phyloP scores from a whole-genome alignment of 2,329 filamentous ascomycete genomes.

The Fusarium ramigenum region DNA sequence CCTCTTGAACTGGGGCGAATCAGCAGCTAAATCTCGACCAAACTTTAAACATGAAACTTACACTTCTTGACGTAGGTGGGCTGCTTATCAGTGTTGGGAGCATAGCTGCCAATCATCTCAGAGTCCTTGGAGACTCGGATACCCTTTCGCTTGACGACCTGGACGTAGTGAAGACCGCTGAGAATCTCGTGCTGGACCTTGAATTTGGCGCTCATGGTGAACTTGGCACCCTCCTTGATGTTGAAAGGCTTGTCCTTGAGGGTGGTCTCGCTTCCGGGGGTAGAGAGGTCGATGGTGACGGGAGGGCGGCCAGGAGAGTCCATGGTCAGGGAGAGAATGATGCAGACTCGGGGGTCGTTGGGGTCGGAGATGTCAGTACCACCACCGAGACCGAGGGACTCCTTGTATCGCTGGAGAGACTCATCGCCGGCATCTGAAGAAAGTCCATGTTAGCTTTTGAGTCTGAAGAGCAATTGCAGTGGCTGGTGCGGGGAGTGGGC shows the following conservation, averaged over 20 bases:
- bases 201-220: constrained; percentile 94
- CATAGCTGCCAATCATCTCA: constrained; percentile 98
- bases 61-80: constrained; percentile 90
- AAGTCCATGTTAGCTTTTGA: constrained; percentile 30
- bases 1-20: constrained; percentile 75
- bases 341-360: constrained; percentile 87
- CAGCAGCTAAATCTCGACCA: background rate
- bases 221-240: constrained; percentile 94
- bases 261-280: constrained; percentile 74
- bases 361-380: constrained; percentile 78
- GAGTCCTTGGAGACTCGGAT: constrained; percentile 90
- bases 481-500: background rate
- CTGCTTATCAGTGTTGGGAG: constrained; percentile 90
- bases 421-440: constrained; percentile 78
- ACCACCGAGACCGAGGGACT: constrained; percentile 87
- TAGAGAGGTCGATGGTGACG: constrained; percentile 87
- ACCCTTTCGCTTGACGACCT: constrained; percentile 90
- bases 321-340: constrained; percentile 91
- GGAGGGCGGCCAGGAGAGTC: constrained; percentile 83
- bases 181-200: constrained; percentile 97
- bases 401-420: constrained; percentile 96
- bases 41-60: constrained; percentile 59
- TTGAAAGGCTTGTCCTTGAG: constrained; percentile 95
- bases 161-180: constrained; percentile 93
- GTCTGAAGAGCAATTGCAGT: background rate